Evolutionary conservation across 2,329 filamentous ascomycete species (phyloP).

Genomic region (Phialophora chinensis): DNA sequence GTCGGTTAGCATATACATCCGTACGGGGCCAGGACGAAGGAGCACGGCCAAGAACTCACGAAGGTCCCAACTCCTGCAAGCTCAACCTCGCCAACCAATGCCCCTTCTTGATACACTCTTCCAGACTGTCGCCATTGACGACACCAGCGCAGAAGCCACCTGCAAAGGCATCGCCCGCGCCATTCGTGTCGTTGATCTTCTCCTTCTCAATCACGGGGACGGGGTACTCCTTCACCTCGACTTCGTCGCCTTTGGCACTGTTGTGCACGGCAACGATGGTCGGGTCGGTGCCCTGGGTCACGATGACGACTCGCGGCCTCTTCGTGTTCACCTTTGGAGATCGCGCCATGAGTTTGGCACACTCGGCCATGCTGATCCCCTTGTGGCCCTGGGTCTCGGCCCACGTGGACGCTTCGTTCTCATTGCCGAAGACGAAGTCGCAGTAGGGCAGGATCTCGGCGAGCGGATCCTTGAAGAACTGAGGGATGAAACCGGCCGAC

Average conservation of each 20-base stretch:
- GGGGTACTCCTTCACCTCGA: constrained; percentile 74
- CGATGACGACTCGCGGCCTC: constrained; percentile 82
- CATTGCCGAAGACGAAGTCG: constrained; percentile 97
- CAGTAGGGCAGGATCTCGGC: constrained; percentile 89
- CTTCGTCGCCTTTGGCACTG: constrained; percentile 61
- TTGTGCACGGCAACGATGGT: constrained; percentile 80
- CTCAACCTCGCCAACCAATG: constrained; percentile 95
- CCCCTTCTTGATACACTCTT: constrained; percentile 83
- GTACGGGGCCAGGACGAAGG: not conserved
- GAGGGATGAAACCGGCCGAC: constrained; percentile 91
- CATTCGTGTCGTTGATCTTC: constrained; percentile 94
- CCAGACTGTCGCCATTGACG: constrained; percentile 80
- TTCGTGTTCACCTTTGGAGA: constrained; percentile 79
- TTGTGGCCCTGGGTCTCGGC: constrained; percentile 80
- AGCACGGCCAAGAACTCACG: constrained; percentile 64
- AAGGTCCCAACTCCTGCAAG: constrained; percentile 90
- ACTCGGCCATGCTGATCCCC: constrained; percentile 63
- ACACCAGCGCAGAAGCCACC: constrained; percentile 91
- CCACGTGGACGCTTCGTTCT: constrained; percentile 89
- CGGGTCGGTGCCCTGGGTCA: constrained; percentile 93
- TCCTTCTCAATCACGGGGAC: constrained; percentile 78
- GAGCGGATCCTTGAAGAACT: constrained; percentile 97
- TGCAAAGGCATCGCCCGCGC: constrained; percentile 95
- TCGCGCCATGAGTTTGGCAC: constrained; percentile 83
- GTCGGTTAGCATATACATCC: not conserved